Base-by-base conservation (phyloP, 208 protist genomes). In the Angomonas ambiguus region DNA sequence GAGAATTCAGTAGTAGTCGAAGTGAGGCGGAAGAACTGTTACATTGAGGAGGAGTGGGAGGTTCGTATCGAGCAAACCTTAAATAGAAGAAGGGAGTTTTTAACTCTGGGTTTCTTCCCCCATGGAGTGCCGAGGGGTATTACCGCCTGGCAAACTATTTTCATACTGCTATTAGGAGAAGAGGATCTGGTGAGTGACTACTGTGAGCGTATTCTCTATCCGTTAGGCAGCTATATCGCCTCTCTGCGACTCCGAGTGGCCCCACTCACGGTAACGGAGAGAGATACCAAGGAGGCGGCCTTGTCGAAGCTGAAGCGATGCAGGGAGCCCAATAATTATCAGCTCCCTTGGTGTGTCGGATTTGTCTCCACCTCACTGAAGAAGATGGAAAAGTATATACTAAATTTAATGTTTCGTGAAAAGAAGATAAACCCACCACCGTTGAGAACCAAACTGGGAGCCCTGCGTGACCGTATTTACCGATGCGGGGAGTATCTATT, bases 311-410 rank as follows among this genome's bases (percentile, higher is more conserved):
- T 95, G 42, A 57, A 71, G 30, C 79, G 73, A 22, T 93, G 86
- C 62, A 67, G 56, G n/a, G 86, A 92, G 53, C 25, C 67, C 2
- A 62, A 65, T 51, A 91, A 92, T 70, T 75, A 86, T 51, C 38
- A 69, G 16, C 65, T 85, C 1, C 75, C 76, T 33, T 93, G 86
- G 86, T 92, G 83, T 66, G 74, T 87, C 27, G 84, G 74, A 31
- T 67, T 95, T 5, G 64, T 88, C 30, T 73, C 77, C 30, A 18
- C 51, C 20, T 64, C 65, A 38, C 68, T 65, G 27, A 68, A 83
- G 58, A 77, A 67, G 22, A 45, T 33, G 10, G 62, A 82, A 35
- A 69, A 67, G 34, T 75, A 62, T 55, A 80, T 77, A 1, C 73
- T 94, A 41, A 69, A 61, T 41, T 53, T 42, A 22, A 75, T 89